A percentile compares a stretch with the other conserved stretches of the same genome.
phyloP scores from a whole-genome alignment of 75 land plant genomes.

The Pinus albicaulis region DNA sequence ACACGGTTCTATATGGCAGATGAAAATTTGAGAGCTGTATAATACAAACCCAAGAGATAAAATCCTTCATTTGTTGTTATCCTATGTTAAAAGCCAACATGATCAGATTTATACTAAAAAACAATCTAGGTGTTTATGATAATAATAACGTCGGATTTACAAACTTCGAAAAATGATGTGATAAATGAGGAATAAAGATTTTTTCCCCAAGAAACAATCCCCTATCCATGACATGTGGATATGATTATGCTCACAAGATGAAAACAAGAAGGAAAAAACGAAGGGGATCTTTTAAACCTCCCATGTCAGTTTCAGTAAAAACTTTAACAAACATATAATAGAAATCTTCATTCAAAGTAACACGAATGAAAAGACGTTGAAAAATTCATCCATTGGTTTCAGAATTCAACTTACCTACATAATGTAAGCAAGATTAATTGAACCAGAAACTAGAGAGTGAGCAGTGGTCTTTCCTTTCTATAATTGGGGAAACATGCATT shows the following conservation, averaged over 20 bases:
- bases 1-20: conserved; percentile 71
- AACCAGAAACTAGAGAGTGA: conserved; percentile 46
- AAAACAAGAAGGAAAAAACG: background rate
- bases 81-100: conserved; percentile 19
- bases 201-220: background rate
- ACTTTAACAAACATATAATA: too few relatives aligned
- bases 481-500: background rate
- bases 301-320: too few relatives aligned
- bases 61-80: conserved; percentile 74
- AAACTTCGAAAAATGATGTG: too few relatives aligned
- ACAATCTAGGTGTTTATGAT: background rate
- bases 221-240: background rate
- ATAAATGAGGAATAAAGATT: background rate
- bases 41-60: conserved; percentile 64
- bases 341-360: too few relatives aligned
- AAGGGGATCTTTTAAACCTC: background rate
- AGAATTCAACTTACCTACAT: conserved; percentile 39
- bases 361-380: too few relatives aligned
- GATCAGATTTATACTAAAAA: background rate
- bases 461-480: conserved; percentile 64
- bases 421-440: conserved; percentile 72
- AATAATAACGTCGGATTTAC: background rate
- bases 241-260: background rate
- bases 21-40: conserved; percentile 74
- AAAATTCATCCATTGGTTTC: too few relatives aligned